Evolutionary conservation across 495 filamentous ascomycete genomes (phyloP).

Genomic region (Sordaria brevicollis): DNA sequence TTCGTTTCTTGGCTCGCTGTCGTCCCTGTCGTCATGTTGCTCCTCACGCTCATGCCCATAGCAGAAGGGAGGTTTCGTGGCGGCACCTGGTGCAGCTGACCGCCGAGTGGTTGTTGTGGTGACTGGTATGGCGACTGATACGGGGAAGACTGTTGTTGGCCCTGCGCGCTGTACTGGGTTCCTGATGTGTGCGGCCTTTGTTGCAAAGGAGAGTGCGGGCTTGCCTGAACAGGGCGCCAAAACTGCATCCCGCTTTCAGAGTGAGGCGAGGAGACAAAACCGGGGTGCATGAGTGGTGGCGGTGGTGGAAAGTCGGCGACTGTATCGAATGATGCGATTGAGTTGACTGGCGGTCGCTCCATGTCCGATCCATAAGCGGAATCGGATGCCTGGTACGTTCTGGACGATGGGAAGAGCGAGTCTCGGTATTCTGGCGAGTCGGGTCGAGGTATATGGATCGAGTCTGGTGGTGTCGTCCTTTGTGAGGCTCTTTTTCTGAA

Average conservation of each 20-base stretch:
- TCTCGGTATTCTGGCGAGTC: constrained; percentile 19
- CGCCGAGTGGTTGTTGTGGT: constrained; percentile 1
- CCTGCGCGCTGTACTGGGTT: constrained; percentile 3
- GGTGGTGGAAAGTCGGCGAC: constrained; percentile 26
- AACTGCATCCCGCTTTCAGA: constrained; percentile 36
- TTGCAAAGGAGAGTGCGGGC: constrained; percentile 44
- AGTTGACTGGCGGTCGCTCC: constrained; percentile 27
- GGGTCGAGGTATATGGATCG: constrained; percentile 34
- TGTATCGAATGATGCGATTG: constrained; percentile 20
- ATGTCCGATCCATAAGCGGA: constrained; percentile 44
- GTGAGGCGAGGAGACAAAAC: constrained; percentile 36
- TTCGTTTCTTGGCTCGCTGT: constrained; percentile 5
- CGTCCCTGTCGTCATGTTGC: constrained; percentile 28
- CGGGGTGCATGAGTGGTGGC: constrained; percentile 23
- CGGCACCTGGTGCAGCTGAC: constrained; percentile 17
- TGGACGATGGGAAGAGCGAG: constrained; percentile 19
- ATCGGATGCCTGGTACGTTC: constrained; percentile 31
- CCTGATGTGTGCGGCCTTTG: constrained; percentile 45
- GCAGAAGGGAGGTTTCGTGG: constrained; percentile 35
- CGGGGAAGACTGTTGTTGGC: not conserved
- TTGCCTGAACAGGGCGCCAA: constrained; percentile 44
- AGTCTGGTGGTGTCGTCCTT: constrained; percentile 31
- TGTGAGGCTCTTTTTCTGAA: constrained; percentile 40
- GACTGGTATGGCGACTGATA: not conserved
- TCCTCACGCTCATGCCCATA: constrained; percentile 43